Conservation (phyloP, 139 green algal species). For the Tetradesmus lagerheimii region DNA sequence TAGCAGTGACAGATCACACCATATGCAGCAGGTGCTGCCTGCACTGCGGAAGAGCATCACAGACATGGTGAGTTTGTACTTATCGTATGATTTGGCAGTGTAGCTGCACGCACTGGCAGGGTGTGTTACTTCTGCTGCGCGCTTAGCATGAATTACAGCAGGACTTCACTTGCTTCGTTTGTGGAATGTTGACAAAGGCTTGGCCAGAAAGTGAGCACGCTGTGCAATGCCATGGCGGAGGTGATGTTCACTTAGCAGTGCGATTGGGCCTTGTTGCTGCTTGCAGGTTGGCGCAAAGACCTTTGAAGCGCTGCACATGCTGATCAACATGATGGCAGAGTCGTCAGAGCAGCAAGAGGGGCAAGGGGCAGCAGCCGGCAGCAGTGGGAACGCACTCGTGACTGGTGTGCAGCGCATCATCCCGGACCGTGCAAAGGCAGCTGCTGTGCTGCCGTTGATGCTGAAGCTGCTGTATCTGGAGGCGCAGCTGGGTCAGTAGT, state of each 20-base stretch:
- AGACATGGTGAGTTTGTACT: background rate
- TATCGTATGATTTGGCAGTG: background rate
- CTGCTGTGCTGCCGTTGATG: slow-evolving; percentile 31
- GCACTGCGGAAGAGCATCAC: background rate
- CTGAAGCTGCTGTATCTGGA: slow-evolving; percentile 40
- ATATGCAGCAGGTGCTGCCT: slow-evolving; percentile 6
- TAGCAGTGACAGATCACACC: background rate
- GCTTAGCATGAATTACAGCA: too few relatives aligned
- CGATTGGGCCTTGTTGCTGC: background rate
- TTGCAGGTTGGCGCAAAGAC: background rate
- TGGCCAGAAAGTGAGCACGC: too few relatives aligned
- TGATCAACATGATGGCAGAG: background rate
- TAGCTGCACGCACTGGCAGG: background rate
- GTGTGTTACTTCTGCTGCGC: too few relatives aligned
- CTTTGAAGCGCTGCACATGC: background rate
- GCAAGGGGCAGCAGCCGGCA: background rate
- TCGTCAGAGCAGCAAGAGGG: slow-evolving; percentile 3
- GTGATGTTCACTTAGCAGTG: too few relatives aligned
- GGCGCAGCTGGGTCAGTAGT: background rate
- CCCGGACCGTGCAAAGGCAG: background rate
- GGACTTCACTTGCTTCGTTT: too few relatives aligned
- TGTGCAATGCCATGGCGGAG: too few relatives aligned
- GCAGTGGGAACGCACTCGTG: background rate
- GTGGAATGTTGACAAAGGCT: too few relatives aligned
- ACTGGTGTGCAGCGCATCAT: background rate